Evolutionary conservation across 306 rosid species (phyloP).

Genomic region (Canavalia gladiata): DNA sequence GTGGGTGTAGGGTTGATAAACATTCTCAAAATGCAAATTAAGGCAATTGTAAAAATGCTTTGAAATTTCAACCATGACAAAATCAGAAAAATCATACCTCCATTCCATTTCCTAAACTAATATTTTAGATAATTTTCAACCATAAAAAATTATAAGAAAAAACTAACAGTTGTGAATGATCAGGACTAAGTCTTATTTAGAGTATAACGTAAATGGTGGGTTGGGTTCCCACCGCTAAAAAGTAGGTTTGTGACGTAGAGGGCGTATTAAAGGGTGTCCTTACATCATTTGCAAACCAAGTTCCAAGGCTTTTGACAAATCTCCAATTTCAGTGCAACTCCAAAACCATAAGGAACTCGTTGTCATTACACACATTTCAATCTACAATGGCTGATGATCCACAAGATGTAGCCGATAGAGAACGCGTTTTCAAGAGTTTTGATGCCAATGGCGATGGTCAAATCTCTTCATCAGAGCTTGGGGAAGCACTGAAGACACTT

Average conservation of each 20-base stretch:
- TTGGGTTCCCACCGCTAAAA: no score
- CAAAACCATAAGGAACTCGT: constrained; percentile 34
- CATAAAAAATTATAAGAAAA: constrained; percentile 29
- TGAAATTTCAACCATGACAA: background rate
- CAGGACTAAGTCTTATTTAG: background rate
- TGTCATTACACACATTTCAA: constrained; percentile 31
- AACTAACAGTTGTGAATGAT: constrained; percentile 20
- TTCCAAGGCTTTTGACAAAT: constrained; percentile 26
- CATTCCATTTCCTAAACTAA: constrained; percentile 5
- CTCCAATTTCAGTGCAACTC: constrained; percentile 37
- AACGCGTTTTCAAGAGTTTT: constrained; percentile 74
- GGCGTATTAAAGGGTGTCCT: constrained; percentile 54
- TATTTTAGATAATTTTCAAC: constrained; percentile 26
- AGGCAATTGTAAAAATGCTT: background rate
- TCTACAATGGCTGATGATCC: constrained; percentile 48
- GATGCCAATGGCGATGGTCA: constrained; percentile 76
- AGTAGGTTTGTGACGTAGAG: no score
- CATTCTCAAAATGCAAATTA: background rate
- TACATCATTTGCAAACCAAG: constrained; percentile 47
- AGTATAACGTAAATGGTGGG: no score
- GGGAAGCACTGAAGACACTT: constrained; percentile 68
- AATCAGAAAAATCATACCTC: background rate
- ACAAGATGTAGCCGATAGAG: constrained; percentile 60
- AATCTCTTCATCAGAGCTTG: constrained; percentile 78
- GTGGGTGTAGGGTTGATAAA: background rate